phyloP scores from a whole-genome alignment of 2,329 filamentous ascomycete species.

The Penicillium decumbens region DNA sequence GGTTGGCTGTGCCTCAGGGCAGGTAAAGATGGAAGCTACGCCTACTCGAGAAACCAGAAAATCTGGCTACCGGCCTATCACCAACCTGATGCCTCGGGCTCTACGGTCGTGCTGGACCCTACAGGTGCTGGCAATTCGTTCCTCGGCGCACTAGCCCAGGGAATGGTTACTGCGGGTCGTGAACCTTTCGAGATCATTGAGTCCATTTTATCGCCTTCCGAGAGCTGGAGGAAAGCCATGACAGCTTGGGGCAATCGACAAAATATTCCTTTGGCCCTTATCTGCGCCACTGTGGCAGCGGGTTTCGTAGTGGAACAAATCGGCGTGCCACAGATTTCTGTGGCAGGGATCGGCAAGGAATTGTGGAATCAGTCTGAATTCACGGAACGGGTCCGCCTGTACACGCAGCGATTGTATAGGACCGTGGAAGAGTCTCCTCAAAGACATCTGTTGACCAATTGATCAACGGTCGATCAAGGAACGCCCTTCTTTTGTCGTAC shows the following conservation, averaged over 20 bases:
- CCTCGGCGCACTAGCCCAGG: constrained; percentile 59
- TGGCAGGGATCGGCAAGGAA: constrained; percentile 31
- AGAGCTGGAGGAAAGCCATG: constrained; percentile 46
- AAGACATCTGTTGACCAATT: constrained; percentile 36
- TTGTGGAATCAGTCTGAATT: constrained; percentile 46
- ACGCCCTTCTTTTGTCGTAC: constrained; percentile 39
- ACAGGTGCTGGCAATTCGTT: constrained; percentile 94
- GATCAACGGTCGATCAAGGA: constrained; percentile 30
- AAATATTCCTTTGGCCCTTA: constrained; percentile 60
- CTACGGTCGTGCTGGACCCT: constrained; percentile 68
- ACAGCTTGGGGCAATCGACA: constrained; percentile 47
- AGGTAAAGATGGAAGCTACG: constrained; percentile 56
- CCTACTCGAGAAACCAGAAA: constrained; percentile 39
- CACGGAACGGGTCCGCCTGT: constrained; percentile 43
- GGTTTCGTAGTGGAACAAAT: constrained; percentile 95
- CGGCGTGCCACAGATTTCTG: constrained; percentile 60
- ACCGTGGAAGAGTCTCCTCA: constrained; percentile 38
- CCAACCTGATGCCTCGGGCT: constrained; percentile 30
- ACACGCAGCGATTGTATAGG: constrained; percentile 41
- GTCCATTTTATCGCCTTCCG: constrained; percentile 46
- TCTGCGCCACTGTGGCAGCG: constrained; percentile 76
- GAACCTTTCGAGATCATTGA: constrained; percentile 29
- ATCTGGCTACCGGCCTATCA: constrained; percentile 79
- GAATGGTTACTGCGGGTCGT: constrained; percentile 45
- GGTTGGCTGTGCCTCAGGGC: constrained; percentile 52